phyloP scores from a whole-genome alignment of 2,329 filamentous ascomycete species.

The Pseudogymnoascus destructans region DNA sequence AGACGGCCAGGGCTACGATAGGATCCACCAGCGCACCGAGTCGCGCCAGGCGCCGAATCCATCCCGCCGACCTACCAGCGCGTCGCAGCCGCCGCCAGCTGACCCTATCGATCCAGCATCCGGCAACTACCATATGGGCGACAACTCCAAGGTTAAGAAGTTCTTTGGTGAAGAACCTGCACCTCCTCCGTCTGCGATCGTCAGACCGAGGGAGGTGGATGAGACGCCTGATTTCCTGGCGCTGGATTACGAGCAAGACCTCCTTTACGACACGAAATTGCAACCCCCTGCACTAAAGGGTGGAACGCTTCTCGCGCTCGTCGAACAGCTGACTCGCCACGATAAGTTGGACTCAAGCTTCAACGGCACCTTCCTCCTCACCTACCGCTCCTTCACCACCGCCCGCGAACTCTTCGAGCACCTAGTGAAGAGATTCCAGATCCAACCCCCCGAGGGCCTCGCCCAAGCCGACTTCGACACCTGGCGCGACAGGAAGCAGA shows the following conservation, averaged over 20 bases:
- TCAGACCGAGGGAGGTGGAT: constrained; percentile 36
- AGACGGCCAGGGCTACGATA: constrained; percentile 43
- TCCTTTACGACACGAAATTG: constrained; percentile 79
- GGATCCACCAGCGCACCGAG: constrained; percentile 42
- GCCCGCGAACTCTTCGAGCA: constrained; percentile 87
- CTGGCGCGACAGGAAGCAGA: constrained; percentile 92
- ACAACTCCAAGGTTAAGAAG: constrained; percentile 51
- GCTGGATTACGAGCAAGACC: constrained; percentile 77
- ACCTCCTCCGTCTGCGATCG: constrained; percentile 17
- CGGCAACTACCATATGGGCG: constrained; percentile 43
- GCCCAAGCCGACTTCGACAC: constrained; percentile 62
- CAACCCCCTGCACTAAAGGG: constrained; percentile 68
- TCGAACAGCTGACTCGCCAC: constrained; percentile 89
- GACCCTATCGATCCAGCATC: constrained; percentile 28
- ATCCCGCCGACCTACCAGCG: constrained; percentile 28
- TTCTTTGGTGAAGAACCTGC: constrained; percentile 53
- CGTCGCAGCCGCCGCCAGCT: constrained; percentile 9
- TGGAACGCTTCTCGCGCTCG: constrained; percentile 75
- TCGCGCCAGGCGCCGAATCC: constrained; percentile 30
- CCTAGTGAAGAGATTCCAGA: constrained; percentile 79
- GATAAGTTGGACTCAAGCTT: constrained; percentile 91
- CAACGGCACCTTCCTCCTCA: constrained; percentile 95
- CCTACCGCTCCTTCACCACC: constrained; percentile 87
- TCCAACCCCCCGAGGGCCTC: constrained; percentile 79
- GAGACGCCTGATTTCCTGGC: constrained; percentile 74